These are phyloP conservation scores for Chlorella sorokiniana DNA, from an alignment of 139 green algal genomes.

Conservation along the genomic window DNA sequence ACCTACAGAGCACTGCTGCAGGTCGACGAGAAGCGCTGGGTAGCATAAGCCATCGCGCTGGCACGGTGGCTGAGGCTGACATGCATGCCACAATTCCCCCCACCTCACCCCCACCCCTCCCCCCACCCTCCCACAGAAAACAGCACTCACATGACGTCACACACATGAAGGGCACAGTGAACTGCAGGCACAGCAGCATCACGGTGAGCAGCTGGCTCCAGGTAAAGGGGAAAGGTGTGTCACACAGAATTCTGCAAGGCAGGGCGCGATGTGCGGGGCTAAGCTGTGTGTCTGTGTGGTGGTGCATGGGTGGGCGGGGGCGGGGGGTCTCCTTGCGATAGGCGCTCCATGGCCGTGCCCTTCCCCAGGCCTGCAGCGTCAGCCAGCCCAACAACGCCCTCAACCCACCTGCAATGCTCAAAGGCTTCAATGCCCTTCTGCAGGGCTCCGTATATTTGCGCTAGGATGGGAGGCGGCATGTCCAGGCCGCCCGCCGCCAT, in stretches of 20 bases:
- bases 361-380: too few species aligned
- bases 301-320: too few species aligned
- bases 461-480: conserved; percentile 38
- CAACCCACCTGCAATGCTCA: conserved; percentile 28
- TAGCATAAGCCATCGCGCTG: too few species aligned
- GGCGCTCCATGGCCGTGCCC: too few species aligned
- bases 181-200: conserved; percentile 52
- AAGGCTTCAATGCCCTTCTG: conserved; percentile 34
- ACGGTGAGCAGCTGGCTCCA: conserved; percentile 64
- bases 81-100: neutral
- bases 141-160: conserved; percentile 34
- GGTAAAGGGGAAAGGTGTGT: conserved; percentile 75
- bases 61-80: too few species aligned
- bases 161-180: conserved; percentile 52
- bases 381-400: neutral
- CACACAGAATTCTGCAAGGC: too few species aligned
- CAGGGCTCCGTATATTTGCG: conserved; percentile 12
- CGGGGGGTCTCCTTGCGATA: too few species aligned
- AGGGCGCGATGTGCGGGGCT: too few species aligned
- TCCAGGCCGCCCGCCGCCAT: conserved; percentile 36
- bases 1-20: too few species aligned
- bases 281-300: neutral
- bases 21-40: too few species aligned
- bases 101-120: neutral
- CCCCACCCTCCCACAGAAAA: too few species aligned